phyloP scores from a whole-genome alignment of 805 yeast species.

The Starmerella sp. region DNA sequence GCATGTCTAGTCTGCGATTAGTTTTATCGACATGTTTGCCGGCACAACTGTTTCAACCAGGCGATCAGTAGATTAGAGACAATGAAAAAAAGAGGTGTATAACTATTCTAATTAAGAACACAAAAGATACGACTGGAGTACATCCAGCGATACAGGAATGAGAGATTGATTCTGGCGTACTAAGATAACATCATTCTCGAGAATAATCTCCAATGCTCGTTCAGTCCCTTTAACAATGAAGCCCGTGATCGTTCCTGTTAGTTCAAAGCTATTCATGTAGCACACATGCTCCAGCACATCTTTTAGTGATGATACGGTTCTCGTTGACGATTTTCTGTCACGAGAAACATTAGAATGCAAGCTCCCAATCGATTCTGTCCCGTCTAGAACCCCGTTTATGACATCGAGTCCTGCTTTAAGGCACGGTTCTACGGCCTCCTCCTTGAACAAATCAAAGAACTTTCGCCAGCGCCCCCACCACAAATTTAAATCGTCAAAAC shows the following conservation, averaged over 20 bases:
- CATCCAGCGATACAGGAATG: not conserved
- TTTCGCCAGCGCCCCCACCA: not conserved
- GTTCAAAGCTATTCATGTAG: not conserved
- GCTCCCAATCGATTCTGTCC: not conserved
- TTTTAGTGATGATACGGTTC: not conserved
- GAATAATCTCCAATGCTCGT: not conserved
- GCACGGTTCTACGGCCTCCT: not conserved
- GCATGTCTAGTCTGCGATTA: not conserved
- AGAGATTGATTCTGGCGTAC: not conserved
- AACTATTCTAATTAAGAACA: not conserved
- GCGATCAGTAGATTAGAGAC: not conserved
- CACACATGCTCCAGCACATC: slow-evolving; percentile 1
- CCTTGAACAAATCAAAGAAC: not conserved
- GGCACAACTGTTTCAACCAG: not conserved
- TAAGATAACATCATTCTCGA: not conserved
- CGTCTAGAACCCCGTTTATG: not conserved
- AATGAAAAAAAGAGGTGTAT: not conserved
- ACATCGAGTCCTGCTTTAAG: not conserved
- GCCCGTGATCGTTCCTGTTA: not conserved
- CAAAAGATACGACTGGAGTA: not conserved
- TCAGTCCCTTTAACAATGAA: not conserved
- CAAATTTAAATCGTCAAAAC: not conserved
- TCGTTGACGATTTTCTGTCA: not conserved
- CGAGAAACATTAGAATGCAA: not conserved
- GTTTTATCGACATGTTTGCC: slow-evolving; percentile 4